These are phyloP conservation scores for Coniophora puteana DNA, from an alignment of 1,284 basidiomycete genomes.

Conservation along the genomic window DNA sequence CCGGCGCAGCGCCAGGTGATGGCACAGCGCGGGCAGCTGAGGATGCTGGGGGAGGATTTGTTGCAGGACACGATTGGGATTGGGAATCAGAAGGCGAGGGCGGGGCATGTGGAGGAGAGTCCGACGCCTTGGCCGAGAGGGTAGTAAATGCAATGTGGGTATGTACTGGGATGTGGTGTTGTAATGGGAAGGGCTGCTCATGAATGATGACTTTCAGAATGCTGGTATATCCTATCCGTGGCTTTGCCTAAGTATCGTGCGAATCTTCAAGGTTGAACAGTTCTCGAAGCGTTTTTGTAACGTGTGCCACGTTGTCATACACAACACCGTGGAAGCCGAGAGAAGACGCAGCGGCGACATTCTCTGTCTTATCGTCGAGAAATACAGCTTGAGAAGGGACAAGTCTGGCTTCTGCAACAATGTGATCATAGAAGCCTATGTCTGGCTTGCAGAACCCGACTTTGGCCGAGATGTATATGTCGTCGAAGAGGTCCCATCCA, in stretches of 20 bases:
- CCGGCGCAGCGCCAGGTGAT: constrained; percentile 40
- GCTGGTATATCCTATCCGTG: no score
- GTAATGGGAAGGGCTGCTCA: no score
- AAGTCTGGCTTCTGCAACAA: constrained; percentile 37
- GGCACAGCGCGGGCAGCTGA: constrained; percentile 31
- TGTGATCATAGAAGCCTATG: constrained; percentile 49
- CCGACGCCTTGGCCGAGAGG: constrained; percentile 47
- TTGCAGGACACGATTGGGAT: constrained; percentile 62
- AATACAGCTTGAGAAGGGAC: constrained; percentile 45
- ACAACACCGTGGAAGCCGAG: constrained; percentile 54
- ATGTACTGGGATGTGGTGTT: no score
- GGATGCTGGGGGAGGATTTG: constrained; percentile 56
- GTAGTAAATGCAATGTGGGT: background rate
- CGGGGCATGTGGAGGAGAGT: constrained; percentile 52
- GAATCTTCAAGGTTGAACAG: no score
- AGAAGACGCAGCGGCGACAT: constrained; percentile 52
- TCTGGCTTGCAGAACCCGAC: constrained; percentile 53
- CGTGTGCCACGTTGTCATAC: constrained; percentile 44
- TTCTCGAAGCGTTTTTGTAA: no score
- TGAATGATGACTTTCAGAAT: no score
- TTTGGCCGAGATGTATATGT: constrained; percentile 47
- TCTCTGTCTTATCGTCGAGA: constrained; percentile 60
- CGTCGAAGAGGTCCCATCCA: constrained; percentile 53
- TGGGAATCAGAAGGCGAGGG: constrained; percentile 45
- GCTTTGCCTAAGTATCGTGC: no score